A percentile compares a stretch with the other conserved stretches of the same genome.
These are phyloP conservation scores for Apiosordaria backusii DNA, from an alignment of 495 filamentous ascomycete species.

Conservation along the genomic window DNA sequence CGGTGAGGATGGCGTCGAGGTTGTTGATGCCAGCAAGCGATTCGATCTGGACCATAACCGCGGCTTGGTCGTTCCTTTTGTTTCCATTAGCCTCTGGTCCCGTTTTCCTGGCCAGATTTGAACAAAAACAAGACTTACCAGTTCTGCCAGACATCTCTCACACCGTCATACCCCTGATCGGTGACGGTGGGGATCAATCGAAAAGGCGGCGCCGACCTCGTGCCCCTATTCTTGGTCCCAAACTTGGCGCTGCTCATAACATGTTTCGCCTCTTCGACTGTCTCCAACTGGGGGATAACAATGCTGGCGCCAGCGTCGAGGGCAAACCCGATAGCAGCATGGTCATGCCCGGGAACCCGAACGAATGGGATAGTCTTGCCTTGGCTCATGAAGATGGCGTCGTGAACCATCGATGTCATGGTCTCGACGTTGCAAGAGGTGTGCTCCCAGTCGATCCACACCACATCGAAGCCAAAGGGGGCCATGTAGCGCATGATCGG, in stretches of 20 bases:
- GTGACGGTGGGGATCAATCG: conserved; percentile 37
- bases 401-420: conserved; percentile 46
- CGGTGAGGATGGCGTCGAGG: conserved; percentile 50
- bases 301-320: conserved; percentile 47
- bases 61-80: conserved; percentile 39
- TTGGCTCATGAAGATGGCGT: conserved; percentile 39
- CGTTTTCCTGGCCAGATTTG: neutral
- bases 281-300: conserved; percentile 47
- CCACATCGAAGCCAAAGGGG: conserved; percentile 37
- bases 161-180: conserved; percentile 27
- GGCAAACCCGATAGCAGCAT: conserved; percentile 46
- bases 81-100: neutral
- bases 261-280: conserved; percentile 44
- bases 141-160: conserved; percentile 34
- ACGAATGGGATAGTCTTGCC: conserved; percentile 43
- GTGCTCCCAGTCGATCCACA: conserved; percentile 50
- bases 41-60: conserved; percentile 50
- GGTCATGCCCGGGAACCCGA: conserved; percentile 43
- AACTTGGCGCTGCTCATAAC: conserved; percentile 45
- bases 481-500: conserved; percentile 37
- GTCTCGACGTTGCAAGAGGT: conserved; percentile 42
- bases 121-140: conserved; percentile 5
- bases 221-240: conserved; percentile 28
- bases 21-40: conserved; percentile 52
- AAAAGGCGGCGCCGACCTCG: conserved; percentile 43